Evolutionary conservation across 164 flowering plant genomes (phyloP), one percentile per base, ranked within the genome.

Genomic region (Vitis cinerea): DNA sequence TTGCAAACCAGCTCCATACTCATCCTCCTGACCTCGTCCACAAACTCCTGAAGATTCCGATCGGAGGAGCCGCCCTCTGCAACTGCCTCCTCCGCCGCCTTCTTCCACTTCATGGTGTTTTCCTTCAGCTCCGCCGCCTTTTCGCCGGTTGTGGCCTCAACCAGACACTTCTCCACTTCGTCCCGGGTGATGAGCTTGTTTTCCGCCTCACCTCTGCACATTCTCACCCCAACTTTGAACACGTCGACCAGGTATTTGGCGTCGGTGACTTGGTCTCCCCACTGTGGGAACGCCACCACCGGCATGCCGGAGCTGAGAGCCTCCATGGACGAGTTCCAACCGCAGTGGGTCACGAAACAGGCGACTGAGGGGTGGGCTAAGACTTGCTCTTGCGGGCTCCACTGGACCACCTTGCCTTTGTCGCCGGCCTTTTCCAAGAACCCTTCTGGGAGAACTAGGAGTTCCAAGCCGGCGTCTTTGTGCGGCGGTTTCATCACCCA

Each of bases 11-110:
- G 58, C 13, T 9, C 69, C 15, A 44, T 10, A 50, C 77, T 74
- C 66, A 57, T 74, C 59, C 58, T 68, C 72, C 54, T 76, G 13
- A 88, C 68, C 73, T 85, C 90, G 4, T 81, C 90, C 8, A 88
- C 83, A 66, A 93, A 86, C 9, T 56, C 79, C 14, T 77, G 73
- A 7, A 93, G 7, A 55, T 86, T 87, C 73, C 64, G 63, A 31
- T 82, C 82, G 2, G 97, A 91, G 9, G 95, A 86, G 1, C 98
- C 98, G 23, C 94, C 94, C 1, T 78, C 86, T 2, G 80, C 85
- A 59, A 82, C 83, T 2, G 96, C 97, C 31, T 74, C 83, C 75
- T 74, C 81, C 31, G 94, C 92, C 59, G 63, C 81, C 65, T 56
- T 75, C 85, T 85, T 91, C 93, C 88, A 87, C 77, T 81, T 83